Conservation (phyloP, 306 rosid genomes). For the Calophaca sinica region DNA sequence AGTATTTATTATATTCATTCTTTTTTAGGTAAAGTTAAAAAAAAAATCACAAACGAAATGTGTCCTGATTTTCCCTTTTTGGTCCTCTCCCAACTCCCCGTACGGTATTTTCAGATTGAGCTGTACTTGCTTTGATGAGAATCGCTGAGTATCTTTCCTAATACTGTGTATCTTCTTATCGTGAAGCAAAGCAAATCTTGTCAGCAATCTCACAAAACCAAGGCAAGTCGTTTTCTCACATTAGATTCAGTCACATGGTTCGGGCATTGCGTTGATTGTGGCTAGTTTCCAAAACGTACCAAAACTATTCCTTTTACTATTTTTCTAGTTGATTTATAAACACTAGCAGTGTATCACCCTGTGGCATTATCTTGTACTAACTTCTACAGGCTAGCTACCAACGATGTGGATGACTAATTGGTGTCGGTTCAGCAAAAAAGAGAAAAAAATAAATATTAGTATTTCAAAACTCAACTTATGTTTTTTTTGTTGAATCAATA, state of each 20-base stretch:
- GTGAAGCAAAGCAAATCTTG: conserved; percentile 30
- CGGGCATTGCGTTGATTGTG: background rate
- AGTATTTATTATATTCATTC: too few relatives aligned
- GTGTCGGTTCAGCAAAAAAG: too few relatives aligned
- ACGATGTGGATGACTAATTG: too few relatives aligned
- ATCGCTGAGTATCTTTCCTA: conserved; percentile 19
- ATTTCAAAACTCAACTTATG: too few relatives aligned
- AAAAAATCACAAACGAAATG: too few relatives aligned
- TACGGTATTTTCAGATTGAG: conserved; percentile 13
- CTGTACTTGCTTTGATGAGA: conserved; percentile 38
- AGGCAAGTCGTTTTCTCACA: conserved; percentile 51
- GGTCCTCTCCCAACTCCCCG: background rate
- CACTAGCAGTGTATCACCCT: too few relatives aligned
- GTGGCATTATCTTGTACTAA: too few relatives aligned
- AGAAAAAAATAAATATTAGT: too few relatives aligned
- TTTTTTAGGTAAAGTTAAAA: too few relatives aligned
- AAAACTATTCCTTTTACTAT: background rate
- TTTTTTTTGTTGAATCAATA: too few relatives aligned
- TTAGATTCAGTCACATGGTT: conserved; percentile 43
- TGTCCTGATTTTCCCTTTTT: background rate
- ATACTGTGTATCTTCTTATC: background rate
- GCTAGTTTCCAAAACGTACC: background rate
- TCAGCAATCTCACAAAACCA: conserved; percentile 29
- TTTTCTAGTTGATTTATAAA: too few relatives aligned
- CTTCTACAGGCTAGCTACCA: too few relatives aligned